Evolutionary conservation across 805 yeast species (phyloP), one percentile per base, ranked within the genome.

Genomic region (Pichia paraexigua): DNA sequence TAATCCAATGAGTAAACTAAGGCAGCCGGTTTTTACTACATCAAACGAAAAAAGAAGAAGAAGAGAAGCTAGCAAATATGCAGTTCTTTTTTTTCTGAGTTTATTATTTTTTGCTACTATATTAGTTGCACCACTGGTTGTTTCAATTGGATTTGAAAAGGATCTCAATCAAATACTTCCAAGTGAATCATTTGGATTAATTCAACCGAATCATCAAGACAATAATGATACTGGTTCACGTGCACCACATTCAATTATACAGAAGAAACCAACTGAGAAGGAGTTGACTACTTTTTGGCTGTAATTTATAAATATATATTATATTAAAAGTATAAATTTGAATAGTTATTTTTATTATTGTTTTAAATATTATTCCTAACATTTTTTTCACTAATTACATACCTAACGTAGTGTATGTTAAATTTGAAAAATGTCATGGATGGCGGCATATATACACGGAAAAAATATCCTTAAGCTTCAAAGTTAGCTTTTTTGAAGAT

Each of bases 191-290:
- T 55, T 47, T 47, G 78, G 78, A 3, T 58, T 81, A 41, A 61
- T 82, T 9, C 90, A 84, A 61, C 89, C 90, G 1, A 74, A 69
- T 40, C 60, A 67, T 41, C 87, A 82, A 59, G 71, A 76, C 44
- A 80, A 82, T 56, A 82, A 84, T 58, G 89, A 84, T 60, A 83
- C 89, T 0, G 89, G 88, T 0, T 69, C 60, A 0, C 64, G 64
- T 45, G 85, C 85, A 0, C 84, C 86, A 0, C 48, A 65, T 1
- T 65, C 69, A 12, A 70, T 80, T 17, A 56, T 69, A 17, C 66
- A 60, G n/a, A 37, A 53, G 2, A 63, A 56, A 35, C 70, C 70
- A 21, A 58, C 54, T 5, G 54, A 53, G 2, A 58, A 54, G 21
- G 56, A 58, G 9, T 58, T 51, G 28, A 56, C 53, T 12, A 62